These are phyloP conservation scores for Oxyria digyna DNA, from an alignment of 148 eudicot species.

Conservation along the genomic window DNA sequence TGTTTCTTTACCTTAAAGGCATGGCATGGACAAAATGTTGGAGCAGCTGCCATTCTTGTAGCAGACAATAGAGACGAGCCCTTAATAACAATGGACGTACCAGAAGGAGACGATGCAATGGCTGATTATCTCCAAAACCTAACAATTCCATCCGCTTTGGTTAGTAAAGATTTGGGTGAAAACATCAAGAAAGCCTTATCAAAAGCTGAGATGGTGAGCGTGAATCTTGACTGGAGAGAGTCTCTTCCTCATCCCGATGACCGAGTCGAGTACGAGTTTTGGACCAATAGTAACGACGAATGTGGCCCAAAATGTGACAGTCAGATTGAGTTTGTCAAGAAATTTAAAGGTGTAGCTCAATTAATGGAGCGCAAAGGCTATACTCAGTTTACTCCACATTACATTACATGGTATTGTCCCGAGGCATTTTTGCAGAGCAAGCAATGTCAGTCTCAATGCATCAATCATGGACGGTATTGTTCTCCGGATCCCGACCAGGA, in stretches of 20 bases:
- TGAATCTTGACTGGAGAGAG: slow-evolving; percentile 89
- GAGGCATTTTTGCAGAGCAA: slow-evolving; percentile 65
- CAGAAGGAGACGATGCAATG: slow-evolving; percentile 51
- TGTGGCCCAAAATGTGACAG: slow-evolving; percentile 87
- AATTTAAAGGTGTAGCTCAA: slow-evolving; percentile 87
- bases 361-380: slow-evolving; percentile 77
- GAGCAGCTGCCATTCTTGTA: slow-evolving; percentile 88
- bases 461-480: slow-evolving; percentile 88
- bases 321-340: slow-evolving; percentile 69
- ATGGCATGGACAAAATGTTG: slow-evolving; percentile 86
- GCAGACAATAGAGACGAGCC: slow-evolving; percentile 65
- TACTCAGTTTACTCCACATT: slow-evolving; percentile 77
- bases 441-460: slow-evolving; percentile 92
- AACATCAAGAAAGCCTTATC: slow-evolving; percentile 51
- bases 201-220: slow-evolving; percentile 45
- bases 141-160: slow-evolving; percentile 77
- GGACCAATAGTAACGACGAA: slow-evolving; percentile 96
- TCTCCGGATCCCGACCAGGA: slow-evolving; percentile 97
- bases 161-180: slow-evolving; percentile 66
- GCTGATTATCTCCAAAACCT: slow-evolving; percentile 68
- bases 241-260: slow-evolving; percentile 98
- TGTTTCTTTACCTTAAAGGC: slow-evolving; percentile 91
- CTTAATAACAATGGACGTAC: slow-evolving; percentile 90
- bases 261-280: slow-evolving; percentile 84
- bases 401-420: slow-evolving; percentile 97